These are phyloP conservation scores for Pisolithus marmoratus DNA, from an alignment of 768 basidiomycete species.

Conservation along the genomic window DNA sequence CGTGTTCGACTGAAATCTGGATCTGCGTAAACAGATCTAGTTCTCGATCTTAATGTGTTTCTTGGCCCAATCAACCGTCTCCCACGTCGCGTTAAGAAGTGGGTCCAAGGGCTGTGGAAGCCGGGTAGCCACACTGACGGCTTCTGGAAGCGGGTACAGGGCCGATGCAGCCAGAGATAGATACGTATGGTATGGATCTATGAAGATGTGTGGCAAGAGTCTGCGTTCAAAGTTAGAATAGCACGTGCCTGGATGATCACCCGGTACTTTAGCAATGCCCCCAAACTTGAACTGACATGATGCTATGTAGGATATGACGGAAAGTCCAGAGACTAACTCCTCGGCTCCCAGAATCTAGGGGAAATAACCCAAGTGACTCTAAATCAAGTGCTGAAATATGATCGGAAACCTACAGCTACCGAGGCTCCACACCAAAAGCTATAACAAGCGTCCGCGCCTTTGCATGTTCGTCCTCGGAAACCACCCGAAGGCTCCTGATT, in stretches of 20 bases:
- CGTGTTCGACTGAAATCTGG: background rate
- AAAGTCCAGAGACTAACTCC: constrained; percentile 49
- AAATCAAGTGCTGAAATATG: background rate
- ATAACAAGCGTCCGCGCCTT: constrained; percentile 89
- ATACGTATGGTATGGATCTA: constrained; percentile 96
- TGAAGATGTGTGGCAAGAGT: constrained; percentile 6
- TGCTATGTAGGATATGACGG: constrained; percentile 60
- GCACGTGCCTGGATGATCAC: constrained; percentile 66
- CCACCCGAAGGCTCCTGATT: constrained; percentile 68
- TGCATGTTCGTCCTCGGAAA: constrained; percentile 84
- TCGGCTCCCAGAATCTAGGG: constrained; percentile 62
- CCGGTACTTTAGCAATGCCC: constrained; percentile 81
- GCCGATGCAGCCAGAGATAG: constrained; percentile 78
- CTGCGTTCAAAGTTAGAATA: background rate
- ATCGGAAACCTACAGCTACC: constrained; percentile 49
- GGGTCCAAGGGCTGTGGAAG: constrained; percentile 58
- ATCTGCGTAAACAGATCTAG: background rate
- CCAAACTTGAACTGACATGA: constrained; percentile 84
- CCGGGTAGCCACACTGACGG: constrained; percentile 41
- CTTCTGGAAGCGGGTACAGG: constrained; percentile 46
- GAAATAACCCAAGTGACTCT: background rate
- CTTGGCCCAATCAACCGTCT: constrained; percentile 65
- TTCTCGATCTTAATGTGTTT: constrained; percentile 41
- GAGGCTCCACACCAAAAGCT: constrained; percentile 93
- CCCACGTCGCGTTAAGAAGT: constrained; percentile 60